phyloP scores from a whole-genome alignment of 2,329 filamentous ascomycete genomes.

The Trichoderma sp. region DNA sequence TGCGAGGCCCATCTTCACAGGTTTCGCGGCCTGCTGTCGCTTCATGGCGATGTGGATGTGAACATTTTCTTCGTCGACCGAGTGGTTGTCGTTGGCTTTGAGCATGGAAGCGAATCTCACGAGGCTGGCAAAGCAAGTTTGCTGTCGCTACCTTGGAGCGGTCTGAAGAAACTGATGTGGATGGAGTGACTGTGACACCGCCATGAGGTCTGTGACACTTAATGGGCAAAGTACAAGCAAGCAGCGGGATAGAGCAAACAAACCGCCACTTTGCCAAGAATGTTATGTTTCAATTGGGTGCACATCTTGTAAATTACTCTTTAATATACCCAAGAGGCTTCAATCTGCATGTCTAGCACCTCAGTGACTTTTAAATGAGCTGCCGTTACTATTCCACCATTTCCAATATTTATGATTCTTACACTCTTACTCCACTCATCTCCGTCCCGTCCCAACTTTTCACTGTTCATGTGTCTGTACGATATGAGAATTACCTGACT shows the following conservation, averaged over 20 bases:
- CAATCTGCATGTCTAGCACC: not conserved
- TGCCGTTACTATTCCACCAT: not conserved
- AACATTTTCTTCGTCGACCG: not conserved
- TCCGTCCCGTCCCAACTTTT: not conserved
- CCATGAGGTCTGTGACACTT: not conserved
- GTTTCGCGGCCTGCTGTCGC: not conserved
- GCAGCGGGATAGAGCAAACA: not conserved
- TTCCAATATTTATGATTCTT: not conserved
- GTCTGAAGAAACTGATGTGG: not conserved
- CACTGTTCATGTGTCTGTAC: not conserved
- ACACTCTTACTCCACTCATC: not conserved
- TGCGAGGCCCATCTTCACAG: not conserved
- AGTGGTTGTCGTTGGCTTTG: not conserved
- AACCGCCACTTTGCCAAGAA: not conserved
- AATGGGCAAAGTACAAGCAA: not conserved
- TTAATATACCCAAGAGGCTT: not conserved
- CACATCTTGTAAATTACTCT: not conserved
- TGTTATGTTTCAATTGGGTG: not conserved
- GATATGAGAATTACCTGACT: not conserved
- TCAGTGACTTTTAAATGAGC: not conserved
- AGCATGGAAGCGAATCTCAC: not conserved
- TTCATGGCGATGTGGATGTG: not conserved
- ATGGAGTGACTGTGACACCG: not conserved
- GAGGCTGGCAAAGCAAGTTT: not conserved
- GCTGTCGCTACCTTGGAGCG: not conserved